Evolutionary conservation across 495 filamentous ascomycete genomes (phyloP), one percentile per base, ranked within the genome.

Genomic region (Penicillium chermesinum): DNA sequence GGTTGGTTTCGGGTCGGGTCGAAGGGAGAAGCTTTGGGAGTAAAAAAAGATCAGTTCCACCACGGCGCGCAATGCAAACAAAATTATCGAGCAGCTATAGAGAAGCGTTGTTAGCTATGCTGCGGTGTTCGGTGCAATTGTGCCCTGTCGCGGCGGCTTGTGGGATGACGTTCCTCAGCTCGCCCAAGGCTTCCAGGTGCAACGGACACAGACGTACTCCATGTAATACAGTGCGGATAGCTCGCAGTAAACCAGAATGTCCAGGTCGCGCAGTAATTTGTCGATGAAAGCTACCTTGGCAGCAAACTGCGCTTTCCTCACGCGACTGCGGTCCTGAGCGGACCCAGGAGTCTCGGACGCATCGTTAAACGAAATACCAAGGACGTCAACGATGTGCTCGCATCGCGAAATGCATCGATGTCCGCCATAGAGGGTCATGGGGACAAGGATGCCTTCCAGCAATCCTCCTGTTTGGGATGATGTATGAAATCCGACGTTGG

Each of bases 181-280:
- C 25, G 10, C 4, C 25, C 6, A 5, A 37, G 6, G 14, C 15
- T 20, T 16, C 16, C 15, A 38, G 8, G 33, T 22, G 15, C 9
- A 18, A 19, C 33, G 35, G 33, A 16, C 16, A 52, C 18, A 30
- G 7, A 36, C 86, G 55, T 71, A 95, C 90, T 96, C 90, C 80
- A 94, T 85, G 64, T 93, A 94, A 69, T 96, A 96, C 48, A 95
- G 55, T 34, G 84, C 78, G 33, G 86, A 87, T 25, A 94, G 72
- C 70, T 95, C 80, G 49, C 83, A 83, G 61, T 89, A 90, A 22
- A 90, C 80, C n/a, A 90, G 48, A 54, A 84, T 84, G 66, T 96
- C 89, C 38, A 95, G 71, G 58, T 81, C 84, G 48, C 79, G 76
- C 55, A 88, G 75, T 25, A 94, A 66, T 41, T 83, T 73, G 54